phyloP scores from a whole-genome alignment of 768 basidiomycete species.

The Lactarius pseudohatsudake region DNA sequence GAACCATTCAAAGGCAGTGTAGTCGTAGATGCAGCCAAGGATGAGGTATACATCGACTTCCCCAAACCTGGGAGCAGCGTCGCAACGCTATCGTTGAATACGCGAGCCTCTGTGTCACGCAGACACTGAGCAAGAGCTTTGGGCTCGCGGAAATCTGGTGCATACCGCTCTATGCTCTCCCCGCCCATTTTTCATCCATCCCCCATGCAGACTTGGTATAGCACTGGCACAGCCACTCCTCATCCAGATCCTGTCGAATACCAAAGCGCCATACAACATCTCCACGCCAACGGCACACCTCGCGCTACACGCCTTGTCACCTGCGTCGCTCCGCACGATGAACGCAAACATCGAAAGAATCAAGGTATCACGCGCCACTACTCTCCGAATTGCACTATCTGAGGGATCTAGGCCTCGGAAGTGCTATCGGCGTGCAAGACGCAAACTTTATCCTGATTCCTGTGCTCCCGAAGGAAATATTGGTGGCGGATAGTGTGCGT shows the following conservation, averaged over 20 bases:
- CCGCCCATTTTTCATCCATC: conserved; percentile 6
- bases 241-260: conserved; percentile 88
- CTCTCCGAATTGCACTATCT: conserved; percentile 50
- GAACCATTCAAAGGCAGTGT: conserved; percentile 86
- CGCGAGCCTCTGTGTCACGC: conserved; percentile 87
- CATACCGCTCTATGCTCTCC: conserved; percentile 30
- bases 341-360: conserved; percentile 59
- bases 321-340: conserved; percentile 61
- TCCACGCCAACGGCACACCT: conserved; percentile 86
- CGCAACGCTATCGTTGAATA: conserved; percentile 67
- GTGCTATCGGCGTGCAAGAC: conserved; percentile 73
- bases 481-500: conserved; percentile 55
- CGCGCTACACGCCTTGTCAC: conserved; percentile 74
- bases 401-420: conserved; percentile 55
- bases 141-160: conserved; percentile 96
- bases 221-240: conserved; percentile 89
- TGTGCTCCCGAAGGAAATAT: conserved; percentile 51
- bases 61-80: conserved; percentile 61
- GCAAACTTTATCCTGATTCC: conserved; percentile 91
- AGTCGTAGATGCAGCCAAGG: conserved; percentile 58
- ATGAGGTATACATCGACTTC: conserved; percentile 96
- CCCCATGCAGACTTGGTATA: conserved; percentile 67
- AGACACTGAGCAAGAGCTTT: conserved; percentile 95
- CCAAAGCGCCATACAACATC: conserved; percentile 98
- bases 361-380: conserved; percentile 55